These are phyloP conservation scores for Coprinellus micaceus DNA, from an alignment of 768 basidiomycete species.

Conservation along the genomic window DNA sequence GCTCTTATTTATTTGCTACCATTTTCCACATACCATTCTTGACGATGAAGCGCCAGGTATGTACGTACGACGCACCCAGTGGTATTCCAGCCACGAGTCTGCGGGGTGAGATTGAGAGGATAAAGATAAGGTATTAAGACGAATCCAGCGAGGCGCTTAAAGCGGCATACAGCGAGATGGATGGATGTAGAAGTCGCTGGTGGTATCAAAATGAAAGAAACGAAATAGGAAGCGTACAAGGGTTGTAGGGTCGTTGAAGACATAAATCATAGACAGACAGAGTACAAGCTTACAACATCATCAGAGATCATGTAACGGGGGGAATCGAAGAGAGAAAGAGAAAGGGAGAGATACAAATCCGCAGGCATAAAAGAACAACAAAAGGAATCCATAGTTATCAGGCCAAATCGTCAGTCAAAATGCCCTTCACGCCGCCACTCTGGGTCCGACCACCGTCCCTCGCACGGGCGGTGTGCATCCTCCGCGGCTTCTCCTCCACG, in stretches of 20 bases:
- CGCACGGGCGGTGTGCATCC: constrained; percentile 73
- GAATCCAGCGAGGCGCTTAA: too few relatives aligned
- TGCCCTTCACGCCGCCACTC: constrained; percentile 80
- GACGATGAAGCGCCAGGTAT: too few relatives aligned
- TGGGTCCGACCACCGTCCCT: constrained; percentile 81
- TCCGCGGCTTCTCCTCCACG: constrained; percentile 19
- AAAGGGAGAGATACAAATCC: not conserved
- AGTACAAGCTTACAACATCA: not conserved
- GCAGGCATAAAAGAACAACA: not conserved
- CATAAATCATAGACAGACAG: not conserved
- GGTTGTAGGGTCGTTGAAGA: not conserved
- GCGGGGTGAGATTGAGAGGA: too few relatives aligned
- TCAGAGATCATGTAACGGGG: not conserved
- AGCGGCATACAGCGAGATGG: too few relatives aligned
- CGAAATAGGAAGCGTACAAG: too few relatives aligned
- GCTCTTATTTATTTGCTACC: too few relatives aligned
- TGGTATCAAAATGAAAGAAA: too few relatives aligned
- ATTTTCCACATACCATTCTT: too few relatives aligned
- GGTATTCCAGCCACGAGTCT: too few relatives aligned
- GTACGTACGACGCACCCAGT: too few relatives aligned
- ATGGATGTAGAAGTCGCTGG: too few relatives aligned
- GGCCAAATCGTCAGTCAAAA: constrained; percentile 47
- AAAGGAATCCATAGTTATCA: not conserved
- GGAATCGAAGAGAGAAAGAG: not conserved
- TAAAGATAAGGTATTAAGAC: too few relatives aligned